phyloP scores from a whole-genome alignment of 176 grass and related monocot species.

The Lolium multiflorum region DNA sequence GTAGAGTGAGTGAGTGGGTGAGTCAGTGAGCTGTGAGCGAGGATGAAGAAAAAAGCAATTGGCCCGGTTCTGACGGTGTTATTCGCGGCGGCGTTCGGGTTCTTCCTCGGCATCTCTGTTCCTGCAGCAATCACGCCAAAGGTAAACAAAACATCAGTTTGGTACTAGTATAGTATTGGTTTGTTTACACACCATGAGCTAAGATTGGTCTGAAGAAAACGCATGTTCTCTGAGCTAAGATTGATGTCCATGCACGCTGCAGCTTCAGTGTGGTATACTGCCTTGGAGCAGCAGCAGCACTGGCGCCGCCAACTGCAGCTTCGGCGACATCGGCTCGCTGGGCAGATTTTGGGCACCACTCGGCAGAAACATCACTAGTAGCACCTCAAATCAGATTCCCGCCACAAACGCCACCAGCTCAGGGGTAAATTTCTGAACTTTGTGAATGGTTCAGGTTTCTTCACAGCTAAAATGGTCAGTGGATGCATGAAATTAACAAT shows the following conservation, averaged over 20 bases:
- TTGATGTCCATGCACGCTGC: neutral
- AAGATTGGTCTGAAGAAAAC: too few species aligned
- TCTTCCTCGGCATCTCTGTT: conserved; percentile 41
- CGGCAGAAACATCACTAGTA: neutral
- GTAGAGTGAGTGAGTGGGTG: too few species aligned
- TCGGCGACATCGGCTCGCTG: neutral
- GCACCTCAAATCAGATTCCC: too few species aligned
- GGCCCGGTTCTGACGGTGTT: neutral
- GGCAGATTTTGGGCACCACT: neutral
- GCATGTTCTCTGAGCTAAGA: neutral
- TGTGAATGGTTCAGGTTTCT: neutral
- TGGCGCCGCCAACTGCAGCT: neutral
- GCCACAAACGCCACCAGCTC: conserved; percentile 1
- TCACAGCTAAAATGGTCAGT: neutral
- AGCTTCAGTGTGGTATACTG: conserved; percentile 17
- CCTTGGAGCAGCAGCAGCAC: neutral
- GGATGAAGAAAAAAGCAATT: neutral
- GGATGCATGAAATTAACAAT: too few species aligned
- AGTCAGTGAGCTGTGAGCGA: neutral
- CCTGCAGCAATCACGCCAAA: conserved; percentile 14
- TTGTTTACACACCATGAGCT: neutral
- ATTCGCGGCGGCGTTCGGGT: neutral
- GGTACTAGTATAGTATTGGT: neutral
- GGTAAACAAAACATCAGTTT: neutral
- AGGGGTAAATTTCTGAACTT: neutral